A percentile compares a stretch with the other conserved stretches of the same genome.
Conservation (phyloP, 225 moss, liverwort and hornwort genomes). For the Lunularia cruciata region DNA sequence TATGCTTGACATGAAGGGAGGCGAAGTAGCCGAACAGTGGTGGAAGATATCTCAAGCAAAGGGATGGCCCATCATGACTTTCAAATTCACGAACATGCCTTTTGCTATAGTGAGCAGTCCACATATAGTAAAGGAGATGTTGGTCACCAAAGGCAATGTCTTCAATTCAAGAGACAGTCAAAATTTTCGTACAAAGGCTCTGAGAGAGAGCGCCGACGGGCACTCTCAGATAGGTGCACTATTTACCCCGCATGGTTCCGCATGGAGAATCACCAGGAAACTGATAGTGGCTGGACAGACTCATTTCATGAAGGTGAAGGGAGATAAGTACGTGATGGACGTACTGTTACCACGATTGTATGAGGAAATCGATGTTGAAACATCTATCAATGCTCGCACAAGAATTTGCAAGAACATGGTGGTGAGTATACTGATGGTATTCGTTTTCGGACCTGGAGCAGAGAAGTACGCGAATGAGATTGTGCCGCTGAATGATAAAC, state of each 20-base stretch:
- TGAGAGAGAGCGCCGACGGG: background rate
- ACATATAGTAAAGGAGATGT: too few relatives aligned
- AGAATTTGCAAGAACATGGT: background rate
- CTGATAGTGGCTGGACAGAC: background rate
- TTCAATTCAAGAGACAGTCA: background rate
- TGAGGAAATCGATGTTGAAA: background rate
- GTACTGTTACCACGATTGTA: background rate
- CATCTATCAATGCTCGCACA: background rate
- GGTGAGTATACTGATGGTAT: background rate
- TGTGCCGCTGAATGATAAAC: background rate
- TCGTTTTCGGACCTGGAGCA: constrained; percentile 3
- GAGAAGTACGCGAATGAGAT: background rate
- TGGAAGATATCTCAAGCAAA: too few relatives aligned
- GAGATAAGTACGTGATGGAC: background rate
- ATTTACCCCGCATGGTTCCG: background rate
- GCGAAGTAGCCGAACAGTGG: too few relatives aligned
- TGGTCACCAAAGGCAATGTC: too few relatives aligned
- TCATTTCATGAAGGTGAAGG: background rate
- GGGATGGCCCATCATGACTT: too few relatives aligned
- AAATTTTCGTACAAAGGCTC: background rate
- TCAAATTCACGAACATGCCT: too few relatives aligned
- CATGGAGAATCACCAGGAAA: constrained; percentile 4
- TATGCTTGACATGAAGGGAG: too few relatives aligned
- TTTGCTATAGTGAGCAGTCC: too few relatives aligned
- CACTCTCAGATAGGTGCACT: background rate